phyloP scores from a whole-genome alignment of 345 rosid species.

The Dipteronia sinensis region DNA sequence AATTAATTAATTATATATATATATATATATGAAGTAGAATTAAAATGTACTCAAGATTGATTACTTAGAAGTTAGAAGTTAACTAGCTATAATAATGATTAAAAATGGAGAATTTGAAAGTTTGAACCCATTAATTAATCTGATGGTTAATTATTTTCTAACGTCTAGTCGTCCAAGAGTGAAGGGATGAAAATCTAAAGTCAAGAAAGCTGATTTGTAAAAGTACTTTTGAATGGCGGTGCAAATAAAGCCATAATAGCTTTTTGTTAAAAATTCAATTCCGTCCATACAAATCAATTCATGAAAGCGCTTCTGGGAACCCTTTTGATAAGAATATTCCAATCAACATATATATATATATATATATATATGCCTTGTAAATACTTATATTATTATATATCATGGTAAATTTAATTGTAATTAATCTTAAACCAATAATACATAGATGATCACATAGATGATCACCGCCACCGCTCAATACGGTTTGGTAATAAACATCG shows the following conservation, averaged over 20 bases:
- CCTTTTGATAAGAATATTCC: background rate
- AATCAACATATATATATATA: background rate
- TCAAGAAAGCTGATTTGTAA: slow-evolving; percentile 33
- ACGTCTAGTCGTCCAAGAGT: background rate
- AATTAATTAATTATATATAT: too few relatives aligned
- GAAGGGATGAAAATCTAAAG: background rate
- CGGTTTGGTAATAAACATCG: too few relatives aligned
- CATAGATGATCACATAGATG: too few relatives aligned
- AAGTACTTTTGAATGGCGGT: slow-evolving; percentile 29
- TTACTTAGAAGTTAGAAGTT: background rate
- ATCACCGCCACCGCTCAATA: too few relatives aligned
- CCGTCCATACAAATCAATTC: background rate
- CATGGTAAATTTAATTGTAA: too few relatives aligned
- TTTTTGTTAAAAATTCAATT: background rate
- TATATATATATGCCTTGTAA: too few relatives aligned
- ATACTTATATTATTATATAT: too few relatives aligned
- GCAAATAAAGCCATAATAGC: slow-evolving; percentile 14
- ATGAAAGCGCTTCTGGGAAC: background rate
- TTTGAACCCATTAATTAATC: slow-evolving; percentile 1
- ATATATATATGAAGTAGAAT: too few relatives aligned
- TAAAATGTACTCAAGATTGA: background rate
- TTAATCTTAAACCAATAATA: too few relatives aligned
- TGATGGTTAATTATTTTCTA: background rate
- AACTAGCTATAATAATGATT: background rate
- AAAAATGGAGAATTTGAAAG: slow-evolving; percentile 7